phyloP scores from a whole-genome alignment of 352 stramenopile species.

The Phytophthora aleatoria region DNA sequence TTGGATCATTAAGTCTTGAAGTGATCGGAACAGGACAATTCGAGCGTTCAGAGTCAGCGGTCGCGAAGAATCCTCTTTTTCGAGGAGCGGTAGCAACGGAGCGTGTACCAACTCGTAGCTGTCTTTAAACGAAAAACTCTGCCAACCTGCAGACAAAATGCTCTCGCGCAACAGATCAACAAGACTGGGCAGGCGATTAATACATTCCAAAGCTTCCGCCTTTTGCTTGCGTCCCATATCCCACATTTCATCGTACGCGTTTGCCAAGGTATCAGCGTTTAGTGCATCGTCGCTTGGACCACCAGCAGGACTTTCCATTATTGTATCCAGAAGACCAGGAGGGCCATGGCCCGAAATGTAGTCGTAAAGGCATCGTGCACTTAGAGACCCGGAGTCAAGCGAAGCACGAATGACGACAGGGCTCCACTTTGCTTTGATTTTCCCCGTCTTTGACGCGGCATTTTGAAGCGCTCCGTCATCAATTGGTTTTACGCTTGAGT shows the following conservation, averaged over 20 bases:
- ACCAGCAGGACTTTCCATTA: slow-evolving; percentile 34
- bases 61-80: slow-evolving; percentile 36
- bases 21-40: slow-evolving; percentile 71
- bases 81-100: slow-evolving; percentile 69
- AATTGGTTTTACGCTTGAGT: slow-evolving; percentile 47
- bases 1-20: slow-evolving; percentile 89
- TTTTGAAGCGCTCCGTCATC: slow-evolving; percentile 75
- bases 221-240: slow-evolving; percentile 62
- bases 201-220: slow-evolving; percentile 71
- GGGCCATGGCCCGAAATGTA: slow-evolving; percentile 67
- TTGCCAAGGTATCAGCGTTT: slow-evolving; percentile 54
- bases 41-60: slow-evolving; percentile 42
- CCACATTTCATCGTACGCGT: slow-evolving; percentile 78
- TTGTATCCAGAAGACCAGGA: slow-evolving; percentile 56
- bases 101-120: slow-evolving; percentile 71
- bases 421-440: slow-evolving; percentile 68
- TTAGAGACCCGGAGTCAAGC: slow-evolving; percentile 66
- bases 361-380: slow-evolving; percentile 67
- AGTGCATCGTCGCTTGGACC: slow-evolving; percentile 47
- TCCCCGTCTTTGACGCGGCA: slow-evolving; percentile 62
- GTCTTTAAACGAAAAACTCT: slow-evolving; percentile 58
- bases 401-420: slow-evolving; percentile 57
- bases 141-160: slow-evolving; percentile 60
- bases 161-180: slow-evolving; percentile 74
- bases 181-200: slow-evolving; percentile 58